phyloP scores from a whole-genome alignment of 176 grass and related monocot species.

The Triticum timopheevii region DNA sequence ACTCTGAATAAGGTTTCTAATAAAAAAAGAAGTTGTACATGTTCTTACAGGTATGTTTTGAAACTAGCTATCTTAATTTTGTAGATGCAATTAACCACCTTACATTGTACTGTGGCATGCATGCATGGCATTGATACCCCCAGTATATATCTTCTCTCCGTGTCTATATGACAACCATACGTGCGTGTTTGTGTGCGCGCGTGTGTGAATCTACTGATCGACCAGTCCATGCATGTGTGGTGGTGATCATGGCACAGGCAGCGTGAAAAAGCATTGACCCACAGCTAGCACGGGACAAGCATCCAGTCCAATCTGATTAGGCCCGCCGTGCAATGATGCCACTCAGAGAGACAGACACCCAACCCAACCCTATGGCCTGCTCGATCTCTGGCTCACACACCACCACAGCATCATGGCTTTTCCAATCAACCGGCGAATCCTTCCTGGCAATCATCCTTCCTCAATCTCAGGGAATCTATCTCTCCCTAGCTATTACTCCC shows the following conservation, averaged over 20 bases:
- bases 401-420: background rate
- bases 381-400: constrained; percentile 41
- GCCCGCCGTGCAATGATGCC: constrained; percentile 55
- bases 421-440: constrained; percentile 38
- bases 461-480: background rate
- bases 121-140: background rate
- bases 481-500: background rate
- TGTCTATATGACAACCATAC: background rate
- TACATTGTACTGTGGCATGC: background rate
- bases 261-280: constrained; percentile 38
- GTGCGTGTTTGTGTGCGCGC: background rate
- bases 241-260: constrained; percentile 38
- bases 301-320: constrained; percentile 85
- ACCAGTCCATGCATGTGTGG: background rate
- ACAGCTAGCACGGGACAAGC: constrained; percentile 50
- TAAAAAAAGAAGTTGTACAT: too few relatives aligned
- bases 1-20: too few relatives aligned
- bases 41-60: too few relatives aligned
- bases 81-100: too few relatives aligned
- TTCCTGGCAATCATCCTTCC: constrained; percentile 41
- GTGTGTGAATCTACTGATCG: constrained; percentile 8
- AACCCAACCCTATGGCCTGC: background rate
- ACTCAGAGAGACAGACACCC: constrained; percentile 1
- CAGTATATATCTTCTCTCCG: constrained; percentile 3
- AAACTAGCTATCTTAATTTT: too few relatives aligned